phyloP scores from a whole-genome alignment of 202 grass and related monocot genomes.

The Musa balbisiana region DNA sequence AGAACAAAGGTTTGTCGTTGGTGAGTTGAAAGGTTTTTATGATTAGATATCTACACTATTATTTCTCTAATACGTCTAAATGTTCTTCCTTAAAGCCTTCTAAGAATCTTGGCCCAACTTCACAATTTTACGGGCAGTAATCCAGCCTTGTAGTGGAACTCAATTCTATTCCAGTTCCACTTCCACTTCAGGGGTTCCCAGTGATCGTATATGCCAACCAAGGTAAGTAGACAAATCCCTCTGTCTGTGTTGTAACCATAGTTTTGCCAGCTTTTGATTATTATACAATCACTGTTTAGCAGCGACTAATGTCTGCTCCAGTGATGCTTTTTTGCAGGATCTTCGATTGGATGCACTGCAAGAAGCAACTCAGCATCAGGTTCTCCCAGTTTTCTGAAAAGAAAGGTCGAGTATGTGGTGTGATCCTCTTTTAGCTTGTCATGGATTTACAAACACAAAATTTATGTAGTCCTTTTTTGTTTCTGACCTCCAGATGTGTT shows the following conservation, averaged over 20 bases:
- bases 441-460: not conserved
- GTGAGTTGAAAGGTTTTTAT: not conserved
- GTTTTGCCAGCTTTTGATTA: not conserved
- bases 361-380: constrained; percentile 45
- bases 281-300: constrained; percentile 13
- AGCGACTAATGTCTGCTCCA: not conserved
- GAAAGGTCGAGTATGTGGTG: constrained; percentile 33
- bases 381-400: constrained; percentile 51
- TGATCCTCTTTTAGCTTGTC: not conserved
- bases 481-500: constrained; percentile 10
- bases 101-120: not conserved
- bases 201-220: not conserved
- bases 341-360: constrained; percentile 75
- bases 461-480: not conserved
- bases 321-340: constrained; percentile 27
- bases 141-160: not conserved
- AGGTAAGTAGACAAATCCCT: not conserved
- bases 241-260: not conserved
- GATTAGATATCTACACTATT: not conserved
- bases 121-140: not conserved
- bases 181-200: not conserved
- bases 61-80: not conserved
- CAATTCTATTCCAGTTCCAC: not conserved
- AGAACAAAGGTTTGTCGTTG: not conserved
- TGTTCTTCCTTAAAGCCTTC: not conserved